phyloP scores from a whole-genome alignment of 2,329 filamentous ascomycete genomes.

The Truncatella angustata region DNA sequence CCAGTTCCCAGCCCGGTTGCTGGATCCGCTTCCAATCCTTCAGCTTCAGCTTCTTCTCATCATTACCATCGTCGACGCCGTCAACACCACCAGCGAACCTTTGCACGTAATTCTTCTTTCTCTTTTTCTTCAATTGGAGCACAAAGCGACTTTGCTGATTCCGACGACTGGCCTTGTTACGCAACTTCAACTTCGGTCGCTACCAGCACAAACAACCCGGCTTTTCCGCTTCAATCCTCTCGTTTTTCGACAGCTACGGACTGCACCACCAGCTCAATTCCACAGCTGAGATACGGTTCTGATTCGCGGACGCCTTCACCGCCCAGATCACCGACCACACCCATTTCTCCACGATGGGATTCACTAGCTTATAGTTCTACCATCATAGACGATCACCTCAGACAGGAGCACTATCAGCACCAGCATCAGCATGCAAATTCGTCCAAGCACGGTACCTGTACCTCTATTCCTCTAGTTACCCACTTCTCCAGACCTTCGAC shows the following conservation, averaged over 20 bases:
- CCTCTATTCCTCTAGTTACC: constrained; percentile 13
- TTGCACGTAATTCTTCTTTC: too few species aligned
- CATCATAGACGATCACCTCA: constrained; percentile 24
- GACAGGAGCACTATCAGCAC: too few species aligned
- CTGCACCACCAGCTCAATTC: background rate
- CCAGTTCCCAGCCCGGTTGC: background rate
- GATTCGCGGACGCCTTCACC: constrained; percentile 30
- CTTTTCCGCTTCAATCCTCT: constrained; percentile 14
- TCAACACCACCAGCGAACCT: too few species aligned
- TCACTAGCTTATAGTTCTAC: constrained; percentile 30
- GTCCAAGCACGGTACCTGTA: too few species aligned
- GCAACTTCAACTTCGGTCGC: too few species aligned
- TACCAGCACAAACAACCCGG: constrained; percentile 12
- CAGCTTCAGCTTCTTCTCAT: constrained; percentile 16
- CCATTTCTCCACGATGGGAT: constrained; percentile 45
- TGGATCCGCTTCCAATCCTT: constrained; percentile 7
- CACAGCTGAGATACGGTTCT: constrained; percentile 12
- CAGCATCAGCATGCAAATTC: constrained; percentile 5
- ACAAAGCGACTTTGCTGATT: too few species aligned
- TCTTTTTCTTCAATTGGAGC: too few species aligned
- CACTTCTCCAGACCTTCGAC: constrained; percentile 14
- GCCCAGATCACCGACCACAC: constrained; percentile 29
- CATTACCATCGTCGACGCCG: too few species aligned
- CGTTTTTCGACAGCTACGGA: background rate
- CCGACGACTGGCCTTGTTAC: background rate